Conservation (phyloP, 768 basidiomycete species). For the Mycena chlorophos region DNA sequence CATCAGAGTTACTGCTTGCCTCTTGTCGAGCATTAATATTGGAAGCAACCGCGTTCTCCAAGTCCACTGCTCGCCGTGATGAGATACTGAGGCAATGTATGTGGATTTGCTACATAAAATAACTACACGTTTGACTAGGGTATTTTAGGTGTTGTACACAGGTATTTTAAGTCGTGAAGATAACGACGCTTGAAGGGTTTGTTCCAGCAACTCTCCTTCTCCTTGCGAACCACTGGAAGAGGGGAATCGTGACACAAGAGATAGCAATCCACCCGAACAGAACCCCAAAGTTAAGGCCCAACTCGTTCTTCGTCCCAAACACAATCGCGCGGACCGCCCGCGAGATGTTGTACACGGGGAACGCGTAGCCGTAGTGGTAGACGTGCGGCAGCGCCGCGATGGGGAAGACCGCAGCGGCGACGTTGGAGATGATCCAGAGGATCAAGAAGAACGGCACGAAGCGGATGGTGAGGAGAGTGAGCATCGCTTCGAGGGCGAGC, state of each 20-base stretch:
- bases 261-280: slow-evolving; percentile 55
- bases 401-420: slow-evolving; percentile 57
- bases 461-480: slow-evolving; percentile 52
- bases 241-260: slow-evolving; percentile 52
- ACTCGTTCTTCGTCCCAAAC: slow-evolving; percentile 64
- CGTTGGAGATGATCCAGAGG: slow-evolving; percentile 63
- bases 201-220: too few relatives aligned
- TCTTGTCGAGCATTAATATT: too few relatives aligned
- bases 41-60: too few relatives aligned
- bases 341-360: slow-evolving; percentile 72
- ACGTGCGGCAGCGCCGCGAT: slow-evolving; percentile 55
- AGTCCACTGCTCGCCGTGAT: too few relatives aligned
- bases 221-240: slow-evolving; percentile 40
- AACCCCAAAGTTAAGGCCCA: slow-evolving; percentile 62
- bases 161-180: too few relatives aligned
- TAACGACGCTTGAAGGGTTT: too few relatives aligned
- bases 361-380: slow-evolving; percentile 66
- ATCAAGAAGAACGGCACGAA: slow-evolving; percentile 63
- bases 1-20: too few relatives aligned
- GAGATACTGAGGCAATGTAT: too few relatives aligned
- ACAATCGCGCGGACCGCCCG: slow-evolving; percentile 58
- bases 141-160: too few relatives aligned
- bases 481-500: slow-evolving; percentile 57
- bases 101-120: too few relatives aligned
- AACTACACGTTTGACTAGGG: too few relatives aligned